Base-by-base conservation (phyloP, 2,329 filamentous ascomycete species). In the Diaporthe citriasiana region DNA sequence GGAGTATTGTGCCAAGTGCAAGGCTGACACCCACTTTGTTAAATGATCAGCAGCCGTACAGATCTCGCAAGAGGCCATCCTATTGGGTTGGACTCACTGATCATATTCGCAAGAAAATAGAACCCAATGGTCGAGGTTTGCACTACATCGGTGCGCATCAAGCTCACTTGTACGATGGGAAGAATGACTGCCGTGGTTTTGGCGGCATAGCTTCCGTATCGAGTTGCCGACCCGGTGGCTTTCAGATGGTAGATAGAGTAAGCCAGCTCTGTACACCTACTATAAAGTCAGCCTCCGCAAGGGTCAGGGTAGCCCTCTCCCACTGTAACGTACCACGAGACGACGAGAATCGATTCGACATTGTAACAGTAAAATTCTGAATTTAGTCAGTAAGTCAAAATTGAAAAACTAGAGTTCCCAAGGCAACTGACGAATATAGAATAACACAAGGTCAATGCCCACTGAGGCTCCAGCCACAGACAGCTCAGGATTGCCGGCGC, bases 301-400 rank as follows among this genome's bases (percentile, higher is more conserved):
- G 12, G 27, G 57, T 10, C 25, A 35, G 60, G 38, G n/a, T n/a
- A 19, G n/a, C 15, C 10, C 30, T 45, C 19, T 10, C 9, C 15
- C n/a, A 10, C 6, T 35, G 27, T 27, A 53, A 74, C 79, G 68
- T 79, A 86, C 86, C 87, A 89, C 71, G 85, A 87, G 8, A 87
- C 79, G 8, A 85, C 81, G 45, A 87, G 80, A 40, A 87, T 78
- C 12, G 85, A 80, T 77, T 87, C 85, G n/a, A 85, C 85, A 78
- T 87, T 88, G 77, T 88, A 88, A 40, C 82, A 83, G 74, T 87
- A 88, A 66, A 85, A 87, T 77, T 88, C 87, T 88, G 65, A 7
- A 22, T 50, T 74, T 33, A 72, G 75, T 79, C 56, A 78, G 76
- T 57, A 15, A 42, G 17, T 1, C 5, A 17, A 3, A 5, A n/a